Evolutionary conservation across 1,139 yeast genomes (phyloP).

Genomic region (Candida glucosophila): DNA sequence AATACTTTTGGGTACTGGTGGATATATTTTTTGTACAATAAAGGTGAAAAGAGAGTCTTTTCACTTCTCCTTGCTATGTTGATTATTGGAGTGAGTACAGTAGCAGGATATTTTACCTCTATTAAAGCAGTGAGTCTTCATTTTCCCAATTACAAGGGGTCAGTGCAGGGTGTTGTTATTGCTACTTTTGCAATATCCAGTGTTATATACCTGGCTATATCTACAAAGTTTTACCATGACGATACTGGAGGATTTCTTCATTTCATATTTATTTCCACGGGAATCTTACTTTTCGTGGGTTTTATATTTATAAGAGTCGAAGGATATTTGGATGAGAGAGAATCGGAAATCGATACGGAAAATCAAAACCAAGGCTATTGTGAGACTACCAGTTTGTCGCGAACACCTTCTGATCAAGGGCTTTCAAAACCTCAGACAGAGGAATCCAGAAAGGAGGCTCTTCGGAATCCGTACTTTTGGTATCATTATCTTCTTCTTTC

Average conservation of each 20-base stretch:
- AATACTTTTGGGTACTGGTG: slow-evolving; percentile 36
- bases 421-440: background rate
- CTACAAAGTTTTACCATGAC: slow-evolving; percentile 36
- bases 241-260: slow-evolving; percentile 33
- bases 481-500: slow-evolving; percentile 27
- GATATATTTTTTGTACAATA: slow-evolving; percentile 22
- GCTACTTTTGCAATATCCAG: slow-evolving; percentile 49
- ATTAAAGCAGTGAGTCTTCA: slow-evolving; percentile 63
- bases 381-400: background rate
- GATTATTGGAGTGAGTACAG: slow-evolving; percentile 57
- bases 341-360: background rate
- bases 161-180: slow-evolving; percentile 59
- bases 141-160: slow-evolving; percentile 62
- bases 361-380: slow-evolving; percentile 1
- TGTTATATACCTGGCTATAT: slow-evolving; percentile 33
- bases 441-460: slow-evolving; percentile 7
- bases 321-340: slow-evolving; percentile 9
- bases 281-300: slow-evolving; percentile 26
- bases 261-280: slow-evolving; percentile 31
- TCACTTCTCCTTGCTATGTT: slow-evolving; percentile 32
- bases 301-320: slow-evolving; percentile 30
- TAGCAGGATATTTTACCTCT: slow-evolving; percentile 54
- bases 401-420: background rate
- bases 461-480: slow-evolving; percentile 19
- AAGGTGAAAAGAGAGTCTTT: slow-evolving; percentile 13